These are phyloP conservation scores for Ophiosphaerella korrae DNA, from an alignment of 2,329 filamentous ascomycete species.

Conservation along the genomic window DNA sequence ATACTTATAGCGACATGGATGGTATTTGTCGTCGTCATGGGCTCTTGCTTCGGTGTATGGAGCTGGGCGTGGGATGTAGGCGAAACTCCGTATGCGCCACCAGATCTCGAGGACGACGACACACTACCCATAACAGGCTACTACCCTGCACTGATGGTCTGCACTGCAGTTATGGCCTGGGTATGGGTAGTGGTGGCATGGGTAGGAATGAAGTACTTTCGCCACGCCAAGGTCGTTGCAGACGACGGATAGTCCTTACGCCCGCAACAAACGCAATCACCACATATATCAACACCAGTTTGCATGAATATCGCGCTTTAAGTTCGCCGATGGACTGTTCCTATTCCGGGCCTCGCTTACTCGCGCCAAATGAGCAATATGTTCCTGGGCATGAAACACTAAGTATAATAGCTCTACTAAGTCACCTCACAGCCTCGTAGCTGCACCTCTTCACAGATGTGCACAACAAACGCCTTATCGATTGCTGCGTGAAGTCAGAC, in stretches of 20 bases:
- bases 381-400: slow-evolving; percentile 40
- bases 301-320: slow-evolving; percentile 12
- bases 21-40: slow-evolving; percentile 96
- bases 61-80: slow-evolving; percentile 99
- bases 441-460: slow-evolving; percentile 6
- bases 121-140: slow-evolving; percentile 96
- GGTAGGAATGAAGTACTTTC: slow-evolving; percentile 99
- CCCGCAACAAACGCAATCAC: slow-evolving; percentile 5
- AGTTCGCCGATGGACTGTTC: slow-evolving; percentile 16
- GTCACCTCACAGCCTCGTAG: slow-evolving; percentile 11
- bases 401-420: slow-evolving; percentile 32
- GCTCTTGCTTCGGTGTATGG: slow-evolving; percentile 92
- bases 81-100: slow-evolving; percentile 91
- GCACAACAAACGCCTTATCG: slow-evolving; percentile 7
- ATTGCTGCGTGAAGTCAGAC: slow-evolving; percentile 6
- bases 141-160: slow-evolving; percentile 90
- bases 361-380: slow-evolving; percentile 34
- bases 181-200: slow-evolving; percentile 97
- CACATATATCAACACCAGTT: slow-evolving; percentile 12
- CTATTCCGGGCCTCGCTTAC: slow-evolving; percentile 33
- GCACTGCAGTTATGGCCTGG: slow-evolving; percentile 97
- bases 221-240: slow-evolving; percentile 87
- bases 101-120: slow-evolving; percentile 91
- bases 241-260: slow-evolving; percentile 51
- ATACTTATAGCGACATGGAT: slow-evolving; percentile 90